Conservation (phyloP, 2,329 filamentous ascomycete species). For the Calonectria henricotiae region DNA sequence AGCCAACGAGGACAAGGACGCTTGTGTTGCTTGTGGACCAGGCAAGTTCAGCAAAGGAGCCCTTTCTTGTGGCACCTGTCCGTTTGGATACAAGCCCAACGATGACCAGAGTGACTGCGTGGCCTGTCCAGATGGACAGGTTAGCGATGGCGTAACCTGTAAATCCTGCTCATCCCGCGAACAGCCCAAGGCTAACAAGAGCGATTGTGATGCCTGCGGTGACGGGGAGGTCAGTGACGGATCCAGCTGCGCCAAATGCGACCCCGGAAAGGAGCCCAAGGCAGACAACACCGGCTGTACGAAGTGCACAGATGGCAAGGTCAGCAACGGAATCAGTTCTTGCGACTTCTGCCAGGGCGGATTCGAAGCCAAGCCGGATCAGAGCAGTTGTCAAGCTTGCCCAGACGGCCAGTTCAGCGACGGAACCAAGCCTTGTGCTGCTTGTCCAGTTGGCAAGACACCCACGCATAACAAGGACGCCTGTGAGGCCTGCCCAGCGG, state of each 20-base stretch:
- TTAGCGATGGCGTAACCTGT: not conserved
- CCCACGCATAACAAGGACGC: not conserved
- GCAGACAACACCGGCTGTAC: not conserved
- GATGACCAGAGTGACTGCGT: not conserved
- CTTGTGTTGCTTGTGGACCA: not conserved
- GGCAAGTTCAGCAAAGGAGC: not conserved
- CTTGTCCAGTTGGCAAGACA: not conserved
- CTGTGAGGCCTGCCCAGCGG: not conserved
- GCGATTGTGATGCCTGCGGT: not conserved
- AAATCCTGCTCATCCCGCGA: not conserved
- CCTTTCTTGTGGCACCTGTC: not conserved
- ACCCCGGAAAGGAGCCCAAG: not conserved
- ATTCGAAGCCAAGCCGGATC: not conserved
- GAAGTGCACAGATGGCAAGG: not conserved
- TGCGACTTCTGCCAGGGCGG: not conserved
- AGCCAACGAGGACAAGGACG: not conserved
- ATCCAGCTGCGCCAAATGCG: not conserved
- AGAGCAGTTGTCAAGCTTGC: not conserved
- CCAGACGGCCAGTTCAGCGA: not conserved
- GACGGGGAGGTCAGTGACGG: not conserved
- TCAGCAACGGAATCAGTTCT: not conserved
- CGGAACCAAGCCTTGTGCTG: not conserved
- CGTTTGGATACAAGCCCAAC: not conserved
- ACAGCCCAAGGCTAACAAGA: not conserved
- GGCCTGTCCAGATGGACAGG: conserved; percentile 1